Evolutionary conservation across 495 filamentous ascomycete genomes (phyloP).

Genomic region (Tetracladium setigerum): DNA sequence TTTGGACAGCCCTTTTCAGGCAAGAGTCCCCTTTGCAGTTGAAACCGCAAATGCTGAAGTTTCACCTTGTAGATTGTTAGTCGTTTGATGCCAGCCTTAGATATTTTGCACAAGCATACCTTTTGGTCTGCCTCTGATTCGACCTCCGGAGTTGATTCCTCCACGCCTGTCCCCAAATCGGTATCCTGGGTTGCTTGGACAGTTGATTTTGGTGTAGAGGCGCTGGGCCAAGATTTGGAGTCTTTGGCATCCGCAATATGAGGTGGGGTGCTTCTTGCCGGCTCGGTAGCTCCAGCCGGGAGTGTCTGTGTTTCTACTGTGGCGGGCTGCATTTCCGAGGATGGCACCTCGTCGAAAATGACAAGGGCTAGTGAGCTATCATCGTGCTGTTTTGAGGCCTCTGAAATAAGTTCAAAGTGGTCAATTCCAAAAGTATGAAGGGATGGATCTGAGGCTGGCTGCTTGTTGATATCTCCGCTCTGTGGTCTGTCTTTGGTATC

Average conservation of each 20-base stretch:
- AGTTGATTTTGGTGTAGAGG: too few species aligned
- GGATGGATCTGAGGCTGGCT: background rate
- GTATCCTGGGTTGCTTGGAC: background rate
- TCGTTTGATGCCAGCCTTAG: background rate
- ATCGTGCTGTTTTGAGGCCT: background rate
- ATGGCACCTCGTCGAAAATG: too few species aligned
- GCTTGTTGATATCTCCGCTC: background rate
- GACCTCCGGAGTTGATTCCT: too few species aligned
- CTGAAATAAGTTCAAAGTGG: background rate
- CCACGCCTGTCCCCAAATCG: background rate
- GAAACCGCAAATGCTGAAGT: background rate
- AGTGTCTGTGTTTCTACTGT: too few species aligned
- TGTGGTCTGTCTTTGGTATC: background rate
- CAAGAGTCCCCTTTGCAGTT: background rate
- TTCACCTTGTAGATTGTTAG: background rate
- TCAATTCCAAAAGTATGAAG: background rate
- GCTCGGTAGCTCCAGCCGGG: too few species aligned
- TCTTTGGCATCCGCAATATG: too few species aligned
- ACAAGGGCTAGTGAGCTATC: background rate
- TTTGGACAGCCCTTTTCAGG: background rate
- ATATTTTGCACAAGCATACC: too few species aligned
- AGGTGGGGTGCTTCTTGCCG: too few species aligned
- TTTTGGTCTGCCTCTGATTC: too few species aligned
- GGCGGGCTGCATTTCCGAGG: too few species aligned
- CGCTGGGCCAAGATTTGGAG: too few species aligned